A percentile compares a stretch with the other conserved stretches of the same genome.
Conservation (phyloP, 169 alveolate genomes). For the Plasmodium knowlesi region DNA sequence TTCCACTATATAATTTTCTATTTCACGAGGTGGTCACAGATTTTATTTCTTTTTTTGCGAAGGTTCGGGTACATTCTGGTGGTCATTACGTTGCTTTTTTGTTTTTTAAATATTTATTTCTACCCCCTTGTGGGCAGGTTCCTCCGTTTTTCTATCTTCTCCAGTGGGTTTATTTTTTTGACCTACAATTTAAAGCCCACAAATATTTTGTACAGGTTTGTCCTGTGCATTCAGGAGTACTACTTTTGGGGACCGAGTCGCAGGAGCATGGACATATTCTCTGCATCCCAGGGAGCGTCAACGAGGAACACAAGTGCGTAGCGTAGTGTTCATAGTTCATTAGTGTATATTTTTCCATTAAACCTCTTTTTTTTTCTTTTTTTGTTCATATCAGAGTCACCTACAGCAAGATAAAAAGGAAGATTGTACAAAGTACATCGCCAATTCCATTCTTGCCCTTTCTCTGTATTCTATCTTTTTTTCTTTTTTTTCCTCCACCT, state of each 20-base stretch:
- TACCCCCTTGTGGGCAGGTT: conserved; percentile 36
- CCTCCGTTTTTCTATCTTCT: conserved; percentile 20
- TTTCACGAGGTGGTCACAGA: conserved; percentile 22
- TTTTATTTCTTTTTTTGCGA: conserved; percentile 24
- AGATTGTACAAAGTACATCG: neutral
- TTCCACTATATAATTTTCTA: conserved; percentile 43
- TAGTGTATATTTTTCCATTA: neutral
- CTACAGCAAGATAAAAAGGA: neutral
- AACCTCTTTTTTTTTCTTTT: neutral
- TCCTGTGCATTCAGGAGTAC: conserved; percentile 48
- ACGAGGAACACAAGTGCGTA: neutral
- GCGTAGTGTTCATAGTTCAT: neutral
- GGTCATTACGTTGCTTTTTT: conserved; percentile 12
- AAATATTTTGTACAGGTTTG: conserved; percentile 37
- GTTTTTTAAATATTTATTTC: conserved; percentile 43
- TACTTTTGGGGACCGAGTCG: conserved; percentile 16
- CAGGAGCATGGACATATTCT: conserved; percentile 15
- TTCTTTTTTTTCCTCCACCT: neutral
- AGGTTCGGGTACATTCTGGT: conserved; percentile 67
- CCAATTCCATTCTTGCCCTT: neutral
- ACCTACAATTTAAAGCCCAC: conserved; percentile 74
- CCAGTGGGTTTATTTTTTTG: conserved; percentile 38
- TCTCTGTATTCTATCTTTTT: neutral
- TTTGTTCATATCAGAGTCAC: neutral
- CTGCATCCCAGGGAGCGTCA: neutral